These are phyloP conservation scores for Gigaspora rosea DNA, from an alignment of 192 early-diverging fungal species.

Conservation along the genomic window DNA sequence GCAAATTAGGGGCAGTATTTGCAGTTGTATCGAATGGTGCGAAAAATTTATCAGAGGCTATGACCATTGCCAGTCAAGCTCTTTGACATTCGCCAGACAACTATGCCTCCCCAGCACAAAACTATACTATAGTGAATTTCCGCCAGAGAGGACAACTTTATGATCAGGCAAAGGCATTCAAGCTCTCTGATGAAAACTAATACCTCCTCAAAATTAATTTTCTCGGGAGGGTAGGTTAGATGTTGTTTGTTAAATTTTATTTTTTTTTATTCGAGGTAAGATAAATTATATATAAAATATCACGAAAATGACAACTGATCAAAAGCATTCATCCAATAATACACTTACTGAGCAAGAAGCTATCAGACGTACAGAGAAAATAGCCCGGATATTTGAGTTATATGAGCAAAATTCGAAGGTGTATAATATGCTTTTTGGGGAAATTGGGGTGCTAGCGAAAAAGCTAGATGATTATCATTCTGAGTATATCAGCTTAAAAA, in stretches of 20 bases:
- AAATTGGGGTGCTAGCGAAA: too few relatives aligned
- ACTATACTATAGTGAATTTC: constrained; percentile 3
- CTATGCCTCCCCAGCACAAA: not conserved
- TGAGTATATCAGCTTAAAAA: too few relatives aligned
- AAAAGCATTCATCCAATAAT: not conserved
- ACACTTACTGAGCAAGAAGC: not conserved
- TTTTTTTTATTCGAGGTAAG: not conserved
- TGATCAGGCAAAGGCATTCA: constrained; percentile 4
- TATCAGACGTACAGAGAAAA: not conserved
- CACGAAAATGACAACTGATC: not conserved
- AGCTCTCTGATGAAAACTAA: not conserved
- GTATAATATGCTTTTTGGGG: too few relatives aligned
- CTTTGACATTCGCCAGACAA: not conserved
- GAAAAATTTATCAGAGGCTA: constrained; percentile 1
- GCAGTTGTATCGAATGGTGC: not conserved
- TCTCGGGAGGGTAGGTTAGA: too few relatives aligned
- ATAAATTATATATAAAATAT: not conserved
- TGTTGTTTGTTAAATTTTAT: too few relatives aligned
- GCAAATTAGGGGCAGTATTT: not conserved
- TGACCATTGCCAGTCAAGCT: not conserved
- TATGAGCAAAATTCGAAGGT: too few relatives aligned
- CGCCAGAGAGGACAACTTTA: not conserved
- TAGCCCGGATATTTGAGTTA: not conserved
- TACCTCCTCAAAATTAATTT: too few relatives aligned
- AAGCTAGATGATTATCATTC: too few relatives aligned